Conservation (phyloP, 2,329 filamentous ascomycete species). For the Trichoderma sp. region DNA sequence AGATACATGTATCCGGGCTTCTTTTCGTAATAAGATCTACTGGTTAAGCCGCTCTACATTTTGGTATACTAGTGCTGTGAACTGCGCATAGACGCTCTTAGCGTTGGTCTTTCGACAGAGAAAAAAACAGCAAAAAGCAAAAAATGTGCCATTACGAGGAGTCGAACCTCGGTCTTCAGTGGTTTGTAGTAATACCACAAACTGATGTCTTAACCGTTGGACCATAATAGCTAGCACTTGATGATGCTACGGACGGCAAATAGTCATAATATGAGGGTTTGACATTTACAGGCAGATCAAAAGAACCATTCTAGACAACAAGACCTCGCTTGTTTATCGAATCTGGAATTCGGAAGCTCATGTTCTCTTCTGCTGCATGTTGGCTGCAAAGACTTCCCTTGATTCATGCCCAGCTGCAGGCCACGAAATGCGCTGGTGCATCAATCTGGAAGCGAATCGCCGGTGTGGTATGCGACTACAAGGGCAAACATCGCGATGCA, state of each 20-base stretch:
- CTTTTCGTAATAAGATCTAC: neutral
- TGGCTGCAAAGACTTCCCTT: neutral
- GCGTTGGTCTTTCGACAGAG: neutral
- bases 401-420: neutral
- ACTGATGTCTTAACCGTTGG: conserved; percentile 40
- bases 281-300: no score
- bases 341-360: neutral
- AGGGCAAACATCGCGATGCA: neutral
- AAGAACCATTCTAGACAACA: neutral
- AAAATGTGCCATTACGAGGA: conserved; percentile 36
- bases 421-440: neutral
- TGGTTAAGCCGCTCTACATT: no score
- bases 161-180: conserved; percentile 41
- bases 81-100: neutral
- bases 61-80: neutral
- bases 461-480: neutral
- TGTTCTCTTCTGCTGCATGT: neutral
- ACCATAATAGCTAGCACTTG: conserved; percentile 33
- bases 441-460: neutral
- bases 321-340: neutral
- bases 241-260: neutral
- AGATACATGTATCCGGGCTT: no score
- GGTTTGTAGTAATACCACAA: conserved; percentile 35
- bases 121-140: neutral
- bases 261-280: neutral